phyloP scores from a whole-genome alignment of 441 rosid species.

The Erysimum cheiri region DNA sequence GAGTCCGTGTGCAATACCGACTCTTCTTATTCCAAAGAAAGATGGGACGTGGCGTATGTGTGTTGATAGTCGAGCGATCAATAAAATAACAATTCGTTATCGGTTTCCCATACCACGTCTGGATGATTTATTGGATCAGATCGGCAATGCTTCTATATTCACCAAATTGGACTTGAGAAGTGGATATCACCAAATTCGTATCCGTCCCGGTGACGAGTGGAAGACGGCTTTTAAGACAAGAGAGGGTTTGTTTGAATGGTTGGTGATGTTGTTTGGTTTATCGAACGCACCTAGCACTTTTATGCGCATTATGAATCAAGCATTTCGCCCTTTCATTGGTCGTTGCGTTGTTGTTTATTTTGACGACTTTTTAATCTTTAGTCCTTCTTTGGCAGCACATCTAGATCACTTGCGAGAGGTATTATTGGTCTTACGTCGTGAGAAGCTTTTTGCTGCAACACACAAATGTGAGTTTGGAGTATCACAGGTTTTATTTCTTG shows the following conservation, averaged over 20 bases:
- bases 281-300: neutral
- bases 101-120: neutral
- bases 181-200: neutral
- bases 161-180: neutral
- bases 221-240: neutral
- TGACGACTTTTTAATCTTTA: neutral
- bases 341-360: neutral
- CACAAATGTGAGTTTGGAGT: too few relatives aligned
- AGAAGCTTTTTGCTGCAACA: too few relatives aligned
- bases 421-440: too few relatives aligned
- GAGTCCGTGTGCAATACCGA: neutral
- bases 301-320: neutral
- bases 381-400: neutral
- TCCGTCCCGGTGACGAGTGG: neutral
- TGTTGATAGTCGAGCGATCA: neutral
- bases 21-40: neutral
- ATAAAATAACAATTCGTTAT: neutral
- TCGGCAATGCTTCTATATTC: neutral
- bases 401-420: too few relatives aligned
- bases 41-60: neutral
- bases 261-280: neutral
- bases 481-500: too few relatives aligned
- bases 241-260: neutral
- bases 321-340: neutral
- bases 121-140: neutral